Conservation (phyloP, 345 rosid species). For the Boechera divaricarpa region DNA sequence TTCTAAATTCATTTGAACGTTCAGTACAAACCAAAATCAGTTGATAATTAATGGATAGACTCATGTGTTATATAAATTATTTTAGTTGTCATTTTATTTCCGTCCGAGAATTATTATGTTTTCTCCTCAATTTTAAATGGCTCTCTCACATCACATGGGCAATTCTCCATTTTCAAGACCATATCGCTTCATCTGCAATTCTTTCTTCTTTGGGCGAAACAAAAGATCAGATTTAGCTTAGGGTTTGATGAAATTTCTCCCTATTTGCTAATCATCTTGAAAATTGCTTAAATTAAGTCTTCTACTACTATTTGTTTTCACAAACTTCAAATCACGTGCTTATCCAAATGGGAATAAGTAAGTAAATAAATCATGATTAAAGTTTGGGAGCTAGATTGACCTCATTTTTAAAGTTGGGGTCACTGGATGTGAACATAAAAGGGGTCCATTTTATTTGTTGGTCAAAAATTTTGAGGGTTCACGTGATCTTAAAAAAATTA, state of each 20-base stretch:
- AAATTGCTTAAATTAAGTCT: constrained; percentile 28
- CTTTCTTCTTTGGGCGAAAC: constrained; percentile 49
- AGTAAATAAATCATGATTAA: constrained; percentile 13
- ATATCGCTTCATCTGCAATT: constrained; percentile 40
- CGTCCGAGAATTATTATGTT: constrained; percentile 22
- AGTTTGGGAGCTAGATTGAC: constrained; percentile 35
- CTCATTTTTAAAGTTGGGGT: constrained; percentile 26
- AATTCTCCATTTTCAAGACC: constrained; percentile 35
- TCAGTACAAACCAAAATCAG: background rate
- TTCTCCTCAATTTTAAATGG: constrained; percentile 17
- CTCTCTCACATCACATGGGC: constrained; percentile 38
- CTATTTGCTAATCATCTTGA: constrained; percentile 37
- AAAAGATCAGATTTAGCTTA: constrained; percentile 44
- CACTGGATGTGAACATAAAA: constrained; percentile 32
- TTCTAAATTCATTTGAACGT: too few relatives aligned
- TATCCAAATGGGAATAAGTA: constrained; percentile 24
- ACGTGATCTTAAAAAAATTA: constrained; percentile 30
- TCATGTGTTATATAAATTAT: background rate
- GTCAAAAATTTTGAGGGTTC: constrained; percentile 39
- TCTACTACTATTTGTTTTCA: constrained; percentile 21
- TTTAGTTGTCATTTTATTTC: background rate
- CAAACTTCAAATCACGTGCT: constrained; percentile 32
- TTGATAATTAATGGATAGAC: background rate
- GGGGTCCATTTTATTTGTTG: constrained; percentile 39
- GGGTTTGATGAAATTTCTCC: constrained; percentile 40